Evolutionary conservation across 2,329 filamentous ascomycete genomes (phyloP).

Genomic region (Thyridium curvatum): DNA sequence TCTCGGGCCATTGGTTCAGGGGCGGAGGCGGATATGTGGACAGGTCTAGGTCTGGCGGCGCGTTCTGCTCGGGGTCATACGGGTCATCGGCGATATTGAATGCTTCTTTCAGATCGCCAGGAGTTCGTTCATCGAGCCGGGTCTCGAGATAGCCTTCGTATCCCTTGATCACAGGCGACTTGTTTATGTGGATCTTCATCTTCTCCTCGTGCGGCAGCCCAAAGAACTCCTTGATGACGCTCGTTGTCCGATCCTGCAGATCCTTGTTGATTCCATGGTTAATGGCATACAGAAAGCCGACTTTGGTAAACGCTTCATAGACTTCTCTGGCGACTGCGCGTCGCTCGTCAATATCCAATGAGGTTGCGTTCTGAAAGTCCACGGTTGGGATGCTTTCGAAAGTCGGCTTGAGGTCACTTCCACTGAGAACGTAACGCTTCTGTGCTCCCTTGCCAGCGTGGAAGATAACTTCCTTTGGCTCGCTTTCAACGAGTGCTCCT

Average conservation of each 20-base stretch:
- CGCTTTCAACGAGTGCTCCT: too few species aligned
- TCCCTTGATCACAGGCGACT: constrained; percentile 10
- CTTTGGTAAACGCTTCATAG: constrained; percentile 5
- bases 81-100: constrained; percentile 17
- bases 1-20: constrained; percentile 3
- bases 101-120: constrained; percentile 13
- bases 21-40: constrained; percentile 1
- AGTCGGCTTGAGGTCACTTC: constrained; percentile 5
- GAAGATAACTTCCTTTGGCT: too few species aligned
- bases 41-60: constrained; percentile 1
- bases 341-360: background rate
- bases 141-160: constrained; percentile 13
- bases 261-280: constrained; percentile 14
- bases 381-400: constrained; percentile 6
- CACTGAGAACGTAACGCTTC: constrained; percentile 2
- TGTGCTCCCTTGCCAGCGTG: too few species aligned
- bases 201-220: constrained; percentile 12
- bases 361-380: constrained; percentile 5
- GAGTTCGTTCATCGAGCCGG: constrained; percentile 8
- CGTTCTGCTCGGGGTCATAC: constrained; percentile 10
- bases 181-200: constrained; percentile 8
- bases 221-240: constrained; percentile 12
- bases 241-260: background rate
- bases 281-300: constrained; percentile 15
- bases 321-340: constrained; percentile 4